Evolutionary conservation across 257 asterid genomes (phyloP), one percentile per base, ranked within the genome.

Genomic region (Striga asiatica): DNA sequence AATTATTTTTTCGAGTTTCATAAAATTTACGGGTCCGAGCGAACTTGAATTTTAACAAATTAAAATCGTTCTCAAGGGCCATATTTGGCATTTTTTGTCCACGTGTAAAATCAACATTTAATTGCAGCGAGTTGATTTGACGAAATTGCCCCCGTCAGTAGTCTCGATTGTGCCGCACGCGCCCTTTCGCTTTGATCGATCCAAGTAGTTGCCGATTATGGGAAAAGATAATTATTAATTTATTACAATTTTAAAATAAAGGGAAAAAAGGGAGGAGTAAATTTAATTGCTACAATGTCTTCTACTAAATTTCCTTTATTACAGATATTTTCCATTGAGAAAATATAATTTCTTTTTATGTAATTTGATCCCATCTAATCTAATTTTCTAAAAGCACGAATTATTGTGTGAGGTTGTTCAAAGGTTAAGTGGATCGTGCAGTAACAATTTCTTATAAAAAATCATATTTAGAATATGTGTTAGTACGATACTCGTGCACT

Each of bases 201-300:
- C 77, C 73, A 66, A 54, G 70, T 56, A 7, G 39, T 62, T 66
- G 60, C 64, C 67, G 67, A 62, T 61, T n/a, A 21, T 45, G 23
- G 42, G 39, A 51, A 5, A 2, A 8, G n/a, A 42, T 17, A 3
- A 18, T 12, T 42, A 31, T 38, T n/a, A 47, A 55, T 18, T 56
- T 11, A 12, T 17, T 35, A 37, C n/a, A n/a, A n/a, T n/a, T 9
- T 48, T n/a, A 24, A 27, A 25, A 14, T n/a, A 19, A 20, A 20
- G 1, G 22, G 20, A 37, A 32, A 29, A 50, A 11, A n/a, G n/a
- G n/a, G n/a, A n/a, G 11, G 13, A 43, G 13, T 6, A 10, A 41
- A 25, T 19, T n/a, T 10, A 27, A 16, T 20, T 38, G 12, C 32
- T 19, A 34, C n/a, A 14, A 31, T 37, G 20, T 61, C 51, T 24